These are phyloP conservation scores for Sugiyamaella lignohabitans DNA, from an alignment of 805 yeast genomes.

Conservation along the genomic window DNA sequence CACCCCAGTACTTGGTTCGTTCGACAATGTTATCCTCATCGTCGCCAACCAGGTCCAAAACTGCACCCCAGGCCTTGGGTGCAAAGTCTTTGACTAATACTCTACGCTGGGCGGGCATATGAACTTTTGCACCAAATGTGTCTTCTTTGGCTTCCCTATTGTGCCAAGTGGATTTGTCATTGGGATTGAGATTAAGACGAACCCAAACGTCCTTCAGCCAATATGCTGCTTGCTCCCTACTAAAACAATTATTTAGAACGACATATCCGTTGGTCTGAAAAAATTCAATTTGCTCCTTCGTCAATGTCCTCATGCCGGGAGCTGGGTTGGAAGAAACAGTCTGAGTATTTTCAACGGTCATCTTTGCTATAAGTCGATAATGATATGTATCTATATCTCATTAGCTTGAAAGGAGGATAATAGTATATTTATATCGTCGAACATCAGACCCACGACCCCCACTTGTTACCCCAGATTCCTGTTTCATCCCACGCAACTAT, in stretches of 20 bases:
- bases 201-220: constrained; percentile 15
- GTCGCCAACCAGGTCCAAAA: constrained; percentile 10
- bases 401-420: no score
- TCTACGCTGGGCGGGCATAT: constrained; percentile 9
- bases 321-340: no score
- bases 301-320: no score
- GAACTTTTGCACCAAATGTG: constrained; percentile 6
- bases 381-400: no score
- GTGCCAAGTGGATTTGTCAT: constrained; percentile 11
- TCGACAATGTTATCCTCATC: constrained; percentile 7
- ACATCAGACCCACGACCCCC: neutral
- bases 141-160: constrained; percentile 1
- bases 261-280: constrained; percentile 13
- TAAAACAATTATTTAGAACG: constrained; percentile 12
- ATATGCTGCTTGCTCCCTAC: constrained; percentile 11
- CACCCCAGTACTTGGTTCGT: constrained; percentile 5
- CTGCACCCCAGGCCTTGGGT: constrained; percentile 11
- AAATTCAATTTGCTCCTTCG: constrained; percentile 9
- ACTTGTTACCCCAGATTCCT: neutral
- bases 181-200: constrained; percentile 10
- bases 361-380: no score
- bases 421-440: no score
- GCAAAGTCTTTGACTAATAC: constrained; percentile 10
- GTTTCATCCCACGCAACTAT: neutral
- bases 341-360: neutral